Base-by-base conservation (phyloP, 2,329 filamentous ascomycete genomes). In the Alternaria arborescens region DNA sequence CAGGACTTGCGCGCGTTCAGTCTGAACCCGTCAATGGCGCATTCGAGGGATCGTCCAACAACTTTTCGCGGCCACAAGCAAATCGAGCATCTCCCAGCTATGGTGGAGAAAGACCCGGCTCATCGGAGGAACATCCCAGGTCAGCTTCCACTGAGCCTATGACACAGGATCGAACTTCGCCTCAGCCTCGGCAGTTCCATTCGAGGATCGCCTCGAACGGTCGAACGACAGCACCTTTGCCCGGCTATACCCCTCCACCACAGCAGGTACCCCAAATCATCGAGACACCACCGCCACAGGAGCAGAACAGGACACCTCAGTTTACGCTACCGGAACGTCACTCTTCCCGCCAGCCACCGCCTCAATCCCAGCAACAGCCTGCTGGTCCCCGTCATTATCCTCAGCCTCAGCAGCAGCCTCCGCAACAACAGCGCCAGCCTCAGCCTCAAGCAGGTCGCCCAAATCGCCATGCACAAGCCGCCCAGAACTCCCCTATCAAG, bases 11-110 rank as follows among this genome's bases (percentile, higher is more conserved):
- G 6, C 85, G 88, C 66, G 87, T 91, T 1, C 87, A 90, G 71
- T 92, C 92, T 4, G 92, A 94, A 71, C 89, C 91, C 3, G 78
- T 84, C 26, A 79, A 82, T 8, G 76, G 61, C 50, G 55, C 70
- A 12, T 71, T 73, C 26, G 71, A 76, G 55, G 60, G 69, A 2
- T 64, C 75, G 10, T 79, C 81, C 46, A 46, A 34, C 47, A 90
- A 89, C 68, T 89, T 87, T 71, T 91, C 89, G 11, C 82, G 87
- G 8, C 88, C 89, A 75, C 65, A 62, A 14, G 67, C 70, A 26
- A 72, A 68, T 61, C 72, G 71, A 34, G 72, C 75, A 10, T 72
- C 73, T 11, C 65, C 72, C 8, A 52, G 58, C 12, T 34, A 58
- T 22, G 60, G 58, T 7, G 58, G 76, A 18, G 64, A 66, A 36